phyloP scores from a whole-genome alignment of 2,329 filamentous ascomycete species.

The Tolypocladium pustulatum region DNA sequence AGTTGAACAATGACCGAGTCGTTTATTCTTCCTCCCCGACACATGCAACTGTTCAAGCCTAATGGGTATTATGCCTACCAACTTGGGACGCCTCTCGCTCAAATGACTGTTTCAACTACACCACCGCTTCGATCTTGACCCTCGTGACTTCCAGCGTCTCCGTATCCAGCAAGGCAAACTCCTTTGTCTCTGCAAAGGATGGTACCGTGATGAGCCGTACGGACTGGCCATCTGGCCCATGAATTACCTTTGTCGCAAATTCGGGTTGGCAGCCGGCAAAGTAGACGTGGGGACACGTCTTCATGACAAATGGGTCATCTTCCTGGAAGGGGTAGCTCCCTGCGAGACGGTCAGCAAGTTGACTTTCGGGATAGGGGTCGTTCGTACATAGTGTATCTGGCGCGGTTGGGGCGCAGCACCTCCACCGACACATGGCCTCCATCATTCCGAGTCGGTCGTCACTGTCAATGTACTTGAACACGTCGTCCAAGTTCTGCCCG shows the following conservation, averaged over 20 bases:
- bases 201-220: conserved; percentile 79
- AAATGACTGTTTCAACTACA: background rate
- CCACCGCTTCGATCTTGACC: conserved; percentile 42
- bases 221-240: conserved; percentile 54
- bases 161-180: conserved; percentile 73
- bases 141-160: conserved; percentile 74
- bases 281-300: conserved; percentile 79
- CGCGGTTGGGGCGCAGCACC: conserved; percentile 82
- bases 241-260: conserved; percentile 62
- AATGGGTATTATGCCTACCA: background rate
- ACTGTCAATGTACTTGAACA: conserved; percentile 80
- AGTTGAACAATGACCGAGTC: background rate
- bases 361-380: conserved; percentile 6
- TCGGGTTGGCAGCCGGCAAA: conserved; percentile 77
- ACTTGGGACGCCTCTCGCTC: conserved; percentile 3
- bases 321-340: conserved; percentile 96
- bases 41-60: background rate
- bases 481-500: conserved; percentile 88
- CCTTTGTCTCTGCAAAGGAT: conserved; percentile 64
- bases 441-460: conserved; percentile 77
- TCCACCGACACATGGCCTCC: conserved; percentile 90
- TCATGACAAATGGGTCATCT: conserved; percentile 81
- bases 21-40: background rate
- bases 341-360: conserved; percentile 21
- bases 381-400: conserved; percentile 84